Percentiles rank a stretch among this genome's conserved stretches.
These are phyloP conservation scores for Pythium plurisporium DNA, from an alignment of 352 stramenopile species.

Conservation along the genomic window DNA sequence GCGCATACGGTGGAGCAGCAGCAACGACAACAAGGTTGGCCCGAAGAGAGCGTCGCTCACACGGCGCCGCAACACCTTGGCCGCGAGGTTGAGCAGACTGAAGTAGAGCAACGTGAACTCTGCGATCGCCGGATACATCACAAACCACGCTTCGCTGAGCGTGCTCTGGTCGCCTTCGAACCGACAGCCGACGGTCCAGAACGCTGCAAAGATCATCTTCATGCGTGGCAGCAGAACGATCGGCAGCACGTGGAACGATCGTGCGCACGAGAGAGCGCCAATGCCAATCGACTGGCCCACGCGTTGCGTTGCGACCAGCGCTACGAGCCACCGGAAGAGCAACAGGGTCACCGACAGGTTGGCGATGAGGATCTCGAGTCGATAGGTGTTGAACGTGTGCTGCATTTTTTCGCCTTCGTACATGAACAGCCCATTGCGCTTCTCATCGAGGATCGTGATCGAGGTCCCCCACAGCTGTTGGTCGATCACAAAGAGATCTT, in stretches of 20 bases:
- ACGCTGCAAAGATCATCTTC: constrained; percentile 35
- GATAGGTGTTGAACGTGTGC: constrained; percentile 29
- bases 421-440: constrained; percentile 35
- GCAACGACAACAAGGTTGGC: constrained; percentile 26
- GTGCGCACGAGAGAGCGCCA: constrained; percentile 31
- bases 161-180: constrained; percentile 44
- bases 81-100: constrained; percentile 30
- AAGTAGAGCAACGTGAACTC: constrained; percentile 24
- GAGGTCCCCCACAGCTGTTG: not conserved
- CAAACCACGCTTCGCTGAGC: constrained; percentile 42
- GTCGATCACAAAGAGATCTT: constrained; percentile 1
- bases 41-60: constrained; percentile 29
- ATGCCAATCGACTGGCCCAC: constrained; percentile 26
- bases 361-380: constrained; percentile 40
- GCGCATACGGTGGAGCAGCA: constrained; percentile 25
- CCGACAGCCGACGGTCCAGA: constrained; percentile 33
- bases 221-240: constrained; percentile 38
- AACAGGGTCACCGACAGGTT: constrained; percentile 36
- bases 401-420: constrained; percentile 12
- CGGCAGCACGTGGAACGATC: constrained; percentile 38
- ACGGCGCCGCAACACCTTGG: constrained; percentile 29
- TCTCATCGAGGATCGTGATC: constrained; percentile 20
- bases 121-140: constrained; percentile 30
- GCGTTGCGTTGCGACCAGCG: constrained; percentile 34
- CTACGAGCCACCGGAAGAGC: constrained; percentile 38